Base-by-base conservation (phyloP, 495 filamentous ascomycete species). In the Bathelium albidoporum region DNA sequence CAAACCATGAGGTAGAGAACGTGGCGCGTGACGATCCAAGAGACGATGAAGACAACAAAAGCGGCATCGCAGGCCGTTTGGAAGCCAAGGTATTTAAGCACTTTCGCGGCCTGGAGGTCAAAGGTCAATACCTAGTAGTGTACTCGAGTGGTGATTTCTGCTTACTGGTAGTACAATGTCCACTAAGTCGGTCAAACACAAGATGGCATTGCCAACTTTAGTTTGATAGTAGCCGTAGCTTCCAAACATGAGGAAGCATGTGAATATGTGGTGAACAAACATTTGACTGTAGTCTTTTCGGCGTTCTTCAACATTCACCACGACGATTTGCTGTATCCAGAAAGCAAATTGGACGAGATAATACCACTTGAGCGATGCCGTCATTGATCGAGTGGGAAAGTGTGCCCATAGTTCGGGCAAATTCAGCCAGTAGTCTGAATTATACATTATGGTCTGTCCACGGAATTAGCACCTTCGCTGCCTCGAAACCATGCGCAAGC, bases 211-310 rank as follows among this genome's bases (percentile, higher is more conserved):
- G 58, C 90, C 92, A 34, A 96, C 91, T 58, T 87, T 86, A 29
- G 87, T 92, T 69, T 90, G 85, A 68, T 88, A 85, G 69, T 91
- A 95, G 65, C 85, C 81, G 71, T 97, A 98, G 53, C 87, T 89
- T 16, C 82, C 80, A 67, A 85, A 84, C 59, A 97, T 85, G 49
- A 98, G 81, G 22, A 79, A 77, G 73, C 86, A 88, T 24, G 94
- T 98, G 69, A 97, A 85, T 69, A 96, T 82, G 73, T 98, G 94
- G 74, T 98, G 94, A 12, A 85, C 87, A 63, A 97, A 85, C 95
- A 96, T 97, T 73, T 97, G 94, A 72, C 84, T 87, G 73, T 96
- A 87, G 69, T 98, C 94, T 75, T 98, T 98, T 59, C 94, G 81
- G 65, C 88, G 82, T 75, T 95, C 87, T 73, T 98, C 95, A 64